Base-by-base conservation (phyloP, 2,329 filamentous ascomycete genomes). In the Clarireedia paspali region DNA sequence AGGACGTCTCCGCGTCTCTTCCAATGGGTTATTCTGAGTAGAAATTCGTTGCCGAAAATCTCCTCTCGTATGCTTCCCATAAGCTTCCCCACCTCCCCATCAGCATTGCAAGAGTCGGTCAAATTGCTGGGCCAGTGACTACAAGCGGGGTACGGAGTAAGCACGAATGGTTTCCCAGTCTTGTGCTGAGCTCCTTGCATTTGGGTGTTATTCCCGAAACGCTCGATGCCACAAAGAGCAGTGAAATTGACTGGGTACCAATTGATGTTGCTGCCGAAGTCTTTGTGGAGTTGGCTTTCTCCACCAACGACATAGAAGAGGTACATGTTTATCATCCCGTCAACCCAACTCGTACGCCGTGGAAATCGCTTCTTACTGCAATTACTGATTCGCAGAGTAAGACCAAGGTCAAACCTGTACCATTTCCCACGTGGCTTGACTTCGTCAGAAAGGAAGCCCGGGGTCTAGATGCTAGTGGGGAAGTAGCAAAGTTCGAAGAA, bases 51-150 rank as follows among this genome's bases (percentile, higher is more conserved):
- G 63, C 64, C 7, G 60, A 66, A 3, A 63, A 73, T 1, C 68
- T 80, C 14, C 66, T 79, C 1, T 73, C 77, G 23, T 40, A 58
- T 15, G 70, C 72, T 6, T 72, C 72, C 0, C 61, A 67, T 0
- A 63, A 63, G 30, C 44, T 45, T 2, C 17, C 24, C 1, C 6
- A n/a, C n/a, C 68, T 70, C 0, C 70, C 70, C 12, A 68, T 79
- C 3, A 70, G 69, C 5, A 63, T 73, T 12, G 69, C 75, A 34
- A 73, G 77, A 0, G 72, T 79, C 0, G 77, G 75, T 0, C 77
- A 79, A 64, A 71, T 79, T 39, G 75, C 67, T 1, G 75, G 75
- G 0, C 42, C 57, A 0, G 49, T 40, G 1, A 20, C 36, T 4
- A 40, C 30, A 2, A 39, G 4, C 0, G 34, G 45, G 1, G n/a